Percentiles rank a stretch among this genome's conserved stretches.
Conservation (phyloP, 2,329 filamentous ascomycete species). For the Alternaria sp. region DNA sequence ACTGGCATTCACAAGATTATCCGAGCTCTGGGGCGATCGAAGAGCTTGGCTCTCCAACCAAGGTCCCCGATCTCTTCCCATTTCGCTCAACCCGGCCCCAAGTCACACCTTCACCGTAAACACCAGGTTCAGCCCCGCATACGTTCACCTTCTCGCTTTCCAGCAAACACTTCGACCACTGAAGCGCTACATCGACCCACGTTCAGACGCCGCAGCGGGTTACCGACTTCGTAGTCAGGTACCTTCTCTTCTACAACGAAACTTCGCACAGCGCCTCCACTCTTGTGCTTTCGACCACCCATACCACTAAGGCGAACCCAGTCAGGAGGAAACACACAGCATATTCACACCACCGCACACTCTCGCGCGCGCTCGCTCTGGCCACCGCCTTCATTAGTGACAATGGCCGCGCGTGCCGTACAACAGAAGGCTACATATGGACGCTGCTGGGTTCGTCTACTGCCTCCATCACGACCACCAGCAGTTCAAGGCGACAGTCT, state of each 20-base stretch:
- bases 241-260: background rate
- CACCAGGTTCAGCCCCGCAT: background rate
- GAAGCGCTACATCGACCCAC: background rate
- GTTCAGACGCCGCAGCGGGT: background rate
- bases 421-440: background rate
- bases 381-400: background rate
- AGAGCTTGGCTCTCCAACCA: conserved; percentile 37
- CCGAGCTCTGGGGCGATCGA: conserved; percentile 28
- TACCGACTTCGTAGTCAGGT: background rate
- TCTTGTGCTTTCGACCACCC: background rate
- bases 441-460: background rate
- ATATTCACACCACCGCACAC: background rate
- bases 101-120: background rate
- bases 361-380: background rate
- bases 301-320: background rate
- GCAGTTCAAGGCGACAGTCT: background rate
- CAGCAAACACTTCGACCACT: background rate
- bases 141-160: background rate
- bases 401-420: background rate
- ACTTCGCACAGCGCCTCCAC: background rate
- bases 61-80: background rate
- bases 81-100: background rate
- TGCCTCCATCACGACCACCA: background rate
- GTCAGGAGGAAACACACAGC: background rate
- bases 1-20: conserved; percentile 54